Evolutionary conservation across 1,284 basidiomycete genomes (phyloP), one percentile per base, ranked within the genome.

Genomic region (Anthracocystis panici-leucophaei): DNA sequence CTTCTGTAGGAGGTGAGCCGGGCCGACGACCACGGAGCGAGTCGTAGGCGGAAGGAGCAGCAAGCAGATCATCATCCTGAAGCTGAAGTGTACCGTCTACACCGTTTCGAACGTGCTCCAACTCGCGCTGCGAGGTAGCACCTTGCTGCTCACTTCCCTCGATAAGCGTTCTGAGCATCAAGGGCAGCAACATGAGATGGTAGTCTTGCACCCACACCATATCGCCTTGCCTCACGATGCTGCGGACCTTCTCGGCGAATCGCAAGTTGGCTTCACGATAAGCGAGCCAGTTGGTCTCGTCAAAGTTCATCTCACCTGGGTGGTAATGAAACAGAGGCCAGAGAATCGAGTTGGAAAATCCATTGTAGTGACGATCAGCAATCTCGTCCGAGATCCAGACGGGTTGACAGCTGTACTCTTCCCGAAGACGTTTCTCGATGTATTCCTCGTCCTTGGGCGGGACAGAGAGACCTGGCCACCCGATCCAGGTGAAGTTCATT

Each of bases 251-350:
- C 84, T 97, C 92, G 1, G 97, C 96, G 84, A 99, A 99, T 69
- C 91, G 89, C 87, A 95, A 88, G 86, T 99, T 99, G 50, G 97
- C 97, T 86, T 97, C 94, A 38, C 96, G 91, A 87, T 99, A 99
- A 1, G 95, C 96, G 53, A 92, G 90, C 96, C 96, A 99, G 86
- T 98, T 93, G 82, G 92, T 93, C 87, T 97, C 94, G 87, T 98
- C 96, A 85, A 99, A 99, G 87, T 95, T 97, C 95, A 99, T 99
- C 77, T 84, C 82, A 9, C 83, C 82, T 0, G 79, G 77, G 86
- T 97, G 95, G 87, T 98, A 99, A 86, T 99, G 96, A 89, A 99
- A 98, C 51, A 99, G 89, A 0, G 96, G 96, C 96, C 96, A 99
- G 42, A 99, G 90, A 87, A 99, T 99, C 54, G 94, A 97, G 88